These are phyloP conservation scores for Spirogloea muscicola DNA, from an alignment of 139 green algal species.

Conservation along the genomic window DNA sequence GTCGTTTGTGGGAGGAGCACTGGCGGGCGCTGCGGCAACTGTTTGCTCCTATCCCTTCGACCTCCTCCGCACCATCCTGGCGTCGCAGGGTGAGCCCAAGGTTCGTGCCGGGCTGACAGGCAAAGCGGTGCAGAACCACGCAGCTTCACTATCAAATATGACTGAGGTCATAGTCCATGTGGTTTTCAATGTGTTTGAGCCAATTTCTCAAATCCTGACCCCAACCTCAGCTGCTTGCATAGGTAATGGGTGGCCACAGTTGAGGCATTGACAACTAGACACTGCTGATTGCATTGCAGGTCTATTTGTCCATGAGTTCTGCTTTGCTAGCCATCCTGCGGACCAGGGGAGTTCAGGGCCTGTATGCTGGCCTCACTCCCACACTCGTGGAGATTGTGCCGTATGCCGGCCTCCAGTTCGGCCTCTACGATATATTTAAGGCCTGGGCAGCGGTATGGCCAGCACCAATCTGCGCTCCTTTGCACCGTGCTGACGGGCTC, in stretches of 20 bases:
- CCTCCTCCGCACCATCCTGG: slow-evolving; percentile 91
- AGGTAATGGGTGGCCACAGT: too few relatives aligned
- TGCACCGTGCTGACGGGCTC: too few relatives aligned
- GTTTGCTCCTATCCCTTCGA: slow-evolving; percentile 96
- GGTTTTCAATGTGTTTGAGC: too few relatives aligned
- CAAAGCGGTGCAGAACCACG: neutral
- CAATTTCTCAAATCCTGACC: too few relatives aligned
- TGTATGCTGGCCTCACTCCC: slow-evolving; percentile 78
- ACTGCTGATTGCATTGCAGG: too few relatives aligned
- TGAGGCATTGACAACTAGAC: too few relatives aligned
- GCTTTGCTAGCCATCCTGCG: slow-evolving; percentile 48
- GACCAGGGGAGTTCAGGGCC: slow-evolving; percentile 54
- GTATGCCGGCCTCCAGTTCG: slow-evolving; percentile 96
- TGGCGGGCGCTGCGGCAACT: slow-evolving; percentile 84
- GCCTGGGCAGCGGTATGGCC: neutral
- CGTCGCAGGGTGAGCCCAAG: slow-evolving; percentile 90
- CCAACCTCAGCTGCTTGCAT: too few relatives aligned
- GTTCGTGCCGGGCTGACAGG: slow-evolving; percentile 2
- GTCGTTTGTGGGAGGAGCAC: slow-evolving; percentile 76
- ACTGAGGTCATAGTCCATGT: too few relatives aligned
- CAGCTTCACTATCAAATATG: neutral
- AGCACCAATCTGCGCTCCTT: too few relatives aligned
- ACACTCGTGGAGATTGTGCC: slow-evolving; percentile 97
- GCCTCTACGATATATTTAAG: slow-evolving; percentile 86
- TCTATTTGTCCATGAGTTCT: slow-evolving; percentile 37